Percentiles rank a stretch among this genome's conserved stretches.
phyloP scores from a whole-genome alignment of 139 green algal species.

The Chlorokybus atmophyticus region DNA sequence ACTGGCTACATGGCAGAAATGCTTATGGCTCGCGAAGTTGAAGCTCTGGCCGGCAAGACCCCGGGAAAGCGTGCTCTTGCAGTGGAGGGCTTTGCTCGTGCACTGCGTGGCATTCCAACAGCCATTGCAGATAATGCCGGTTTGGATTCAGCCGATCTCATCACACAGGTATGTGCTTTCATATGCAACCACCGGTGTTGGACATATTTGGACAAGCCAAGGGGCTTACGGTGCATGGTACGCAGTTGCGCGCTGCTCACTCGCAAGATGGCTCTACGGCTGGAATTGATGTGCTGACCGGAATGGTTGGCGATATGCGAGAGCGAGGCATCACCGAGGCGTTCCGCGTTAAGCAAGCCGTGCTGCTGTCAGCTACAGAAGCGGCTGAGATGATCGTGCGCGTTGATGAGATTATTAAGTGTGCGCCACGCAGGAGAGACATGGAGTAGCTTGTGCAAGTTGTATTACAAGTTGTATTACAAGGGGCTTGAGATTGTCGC shows the following conservation, averaged over 20 bases:
- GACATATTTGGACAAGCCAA: too few relatives aligned
- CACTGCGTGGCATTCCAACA: constrained; percentile 74
- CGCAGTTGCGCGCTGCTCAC: too few relatives aligned
- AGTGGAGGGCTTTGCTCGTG: constrained; percentile 79
- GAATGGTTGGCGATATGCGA: constrained; percentile 26
- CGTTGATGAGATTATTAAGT: constrained; percentile 96
- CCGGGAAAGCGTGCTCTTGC: constrained; percentile 78
- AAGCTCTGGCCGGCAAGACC: constrained; percentile 56
- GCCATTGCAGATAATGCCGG: constrained; percentile 96
- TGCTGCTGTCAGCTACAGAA: constrained; percentile 85
- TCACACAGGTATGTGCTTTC: constrained; percentile 72
- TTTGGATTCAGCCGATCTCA: constrained; percentile 69
- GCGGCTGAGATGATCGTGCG: constrained; percentile 95
- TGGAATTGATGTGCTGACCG: too few relatives aligned
- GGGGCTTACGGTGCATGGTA: too few relatives aligned
- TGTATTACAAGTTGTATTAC: too few relatives aligned
- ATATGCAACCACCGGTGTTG: too few relatives aligned
- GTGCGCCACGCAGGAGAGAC: constrained; percentile 59
- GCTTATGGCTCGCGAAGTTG: constrained; percentile 55
- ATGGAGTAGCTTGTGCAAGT: too few relatives aligned
- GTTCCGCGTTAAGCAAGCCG: constrained; percentile 38
- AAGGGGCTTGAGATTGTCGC: too few relatives aligned
- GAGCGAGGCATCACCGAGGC: constrained; percentile 24
- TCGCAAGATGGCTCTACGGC: constrained; percentile 11
- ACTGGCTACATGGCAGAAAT: constrained; percentile 88